phyloP scores from a whole-genome alignment of 257 asterid species.

The Galeopsis tetrahit region DNA sequence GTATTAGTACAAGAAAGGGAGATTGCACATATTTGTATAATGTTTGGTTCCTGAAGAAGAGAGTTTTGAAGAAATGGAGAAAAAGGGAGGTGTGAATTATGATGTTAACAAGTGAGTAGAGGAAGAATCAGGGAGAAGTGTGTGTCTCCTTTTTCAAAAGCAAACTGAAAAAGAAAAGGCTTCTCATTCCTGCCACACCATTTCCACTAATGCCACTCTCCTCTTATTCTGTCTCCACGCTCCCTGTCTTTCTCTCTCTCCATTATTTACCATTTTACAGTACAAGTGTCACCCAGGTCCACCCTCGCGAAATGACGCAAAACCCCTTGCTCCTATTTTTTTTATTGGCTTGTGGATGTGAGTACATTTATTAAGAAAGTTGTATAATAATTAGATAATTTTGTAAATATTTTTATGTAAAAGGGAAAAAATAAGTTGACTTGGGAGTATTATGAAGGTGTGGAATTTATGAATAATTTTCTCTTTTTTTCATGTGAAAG shows the following conservation, averaged over 20 bases:
- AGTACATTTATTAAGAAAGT: too few relatives aligned
- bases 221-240: background rate
- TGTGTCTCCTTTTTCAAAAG: constrained; percentile 68
- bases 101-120: constrained; percentile 38
- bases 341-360: too few relatives aligned
- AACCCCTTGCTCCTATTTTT: background rate
- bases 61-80: constrained; percentile 30
- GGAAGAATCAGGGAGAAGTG: constrained; percentile 44
- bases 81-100: constrained; percentile 22
- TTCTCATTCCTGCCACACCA: constrained; percentile 46
- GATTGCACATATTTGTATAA: constrained; percentile 33
- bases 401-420: too few relatives aligned
- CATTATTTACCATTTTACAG: constrained; percentile 20
- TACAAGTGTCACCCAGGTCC: background rate
- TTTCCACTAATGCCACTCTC: constrained; percentile 41
- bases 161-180: constrained; percentile 65
- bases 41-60: constrained; percentile 37
- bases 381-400: too few relatives aligned
- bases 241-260: constrained; percentile 2
- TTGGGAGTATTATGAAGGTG: too few relatives aligned
- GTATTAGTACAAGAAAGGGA: constrained; percentile 32
- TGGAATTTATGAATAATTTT: too few relatives aligned
- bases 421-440: too few relatives aligned
- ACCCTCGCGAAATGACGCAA: constrained; percentile 13
- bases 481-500: too few relatives aligned